A percentile compares a stretch with the other conserved stretches of the same genome.
phyloP scores from a whole-genome alignment of 2,329 filamentous ascomycete genomes.

The Arthroderma uncinatum region DNA sequence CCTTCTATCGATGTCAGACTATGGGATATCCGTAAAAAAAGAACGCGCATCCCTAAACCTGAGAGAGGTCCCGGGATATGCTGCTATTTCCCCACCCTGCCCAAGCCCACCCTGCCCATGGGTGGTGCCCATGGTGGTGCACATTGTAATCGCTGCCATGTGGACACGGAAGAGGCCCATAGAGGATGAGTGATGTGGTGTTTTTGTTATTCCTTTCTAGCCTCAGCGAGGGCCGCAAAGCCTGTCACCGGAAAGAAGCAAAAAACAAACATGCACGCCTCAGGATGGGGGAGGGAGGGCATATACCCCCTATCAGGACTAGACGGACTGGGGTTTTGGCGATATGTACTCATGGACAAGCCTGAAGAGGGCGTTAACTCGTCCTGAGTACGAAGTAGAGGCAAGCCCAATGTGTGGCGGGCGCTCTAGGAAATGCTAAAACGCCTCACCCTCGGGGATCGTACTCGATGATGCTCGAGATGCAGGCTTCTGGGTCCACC shows the following conservation, averaged over 20 bases:
- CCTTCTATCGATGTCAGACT: too few relatives aligned
- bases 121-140: not conserved
- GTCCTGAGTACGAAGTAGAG: not conserved
- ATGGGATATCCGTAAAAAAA: not conserved
- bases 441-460: conserved; percentile 2
- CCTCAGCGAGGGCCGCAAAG: not conserved
- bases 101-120: not conserved
- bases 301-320: too few relatives aligned
- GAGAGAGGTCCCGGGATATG: not conserved
- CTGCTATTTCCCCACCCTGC: not conserved
- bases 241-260: conserved; percentile 2
- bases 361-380: not conserved
- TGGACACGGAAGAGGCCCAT: not conserved
- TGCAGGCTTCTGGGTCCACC: not conserved
- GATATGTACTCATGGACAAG: not conserved
- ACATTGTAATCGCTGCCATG: conserved; percentile 1
- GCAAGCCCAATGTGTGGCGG: not conserved
- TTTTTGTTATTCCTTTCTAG: not conserved
- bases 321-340: not conserved
- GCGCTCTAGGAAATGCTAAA: conserved; percentile 3
- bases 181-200: not conserved
- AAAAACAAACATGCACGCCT: not conserved
- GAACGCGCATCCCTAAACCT: not conserved
- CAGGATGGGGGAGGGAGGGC: too few relatives aligned
- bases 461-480: not conserved